Evolutionary conservation across 192 early-diverging fungal genomes (phyloP).

Genomic region (Rhizophlyctis rosea): DNA sequence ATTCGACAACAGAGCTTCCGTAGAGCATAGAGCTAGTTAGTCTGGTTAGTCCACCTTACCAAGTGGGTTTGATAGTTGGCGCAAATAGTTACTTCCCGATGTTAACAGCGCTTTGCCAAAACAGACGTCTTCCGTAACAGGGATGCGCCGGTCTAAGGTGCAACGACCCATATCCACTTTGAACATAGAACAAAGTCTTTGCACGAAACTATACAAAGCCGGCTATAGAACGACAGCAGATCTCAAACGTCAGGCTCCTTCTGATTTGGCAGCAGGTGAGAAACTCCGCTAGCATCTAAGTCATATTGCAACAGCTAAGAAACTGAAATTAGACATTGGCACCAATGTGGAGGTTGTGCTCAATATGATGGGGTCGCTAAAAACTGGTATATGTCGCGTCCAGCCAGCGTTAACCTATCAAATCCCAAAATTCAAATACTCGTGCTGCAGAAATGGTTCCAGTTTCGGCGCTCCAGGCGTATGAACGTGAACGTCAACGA

Average conservation of each 20-base stretch:
- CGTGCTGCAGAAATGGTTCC: slow-evolving; percentile 22
- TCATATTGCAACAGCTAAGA: slow-evolving; percentile 2
- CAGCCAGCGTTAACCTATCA: neutral
- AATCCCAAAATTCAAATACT: neutral
- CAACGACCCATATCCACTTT: slow-evolving; percentile 25
- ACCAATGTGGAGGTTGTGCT: neutral
- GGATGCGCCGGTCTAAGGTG: too few species aligned
- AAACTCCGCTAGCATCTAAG: neutral
- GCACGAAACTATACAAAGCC: slow-evolving; percentile 18
- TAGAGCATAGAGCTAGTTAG: too few species aligned
- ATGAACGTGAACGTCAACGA: slow-evolving; percentile 25
- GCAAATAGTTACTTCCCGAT: too few species aligned
- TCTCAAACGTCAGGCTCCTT: slow-evolving; percentile 13
- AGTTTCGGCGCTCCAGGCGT: slow-evolving; percentile 33
- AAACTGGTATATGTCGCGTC: neutral
- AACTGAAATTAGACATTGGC: neutral
- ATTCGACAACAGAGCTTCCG: too few species aligned
- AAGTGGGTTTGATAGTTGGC: too few species aligned
- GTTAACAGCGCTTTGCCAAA: too few species aligned
- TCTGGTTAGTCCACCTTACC: too few species aligned
- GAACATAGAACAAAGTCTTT: slow-evolving; percentile 7
- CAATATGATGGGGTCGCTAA: neutral
- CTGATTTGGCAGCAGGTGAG: slow-evolving; percentile 27
- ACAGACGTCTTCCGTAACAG: too few species aligned
- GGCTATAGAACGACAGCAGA: slow-evolving; percentile 35